Evolutionary conservation across 495 filamentous ascomycete species (phyloP).

Genomic region (Penicillium argentinense): DNA sequence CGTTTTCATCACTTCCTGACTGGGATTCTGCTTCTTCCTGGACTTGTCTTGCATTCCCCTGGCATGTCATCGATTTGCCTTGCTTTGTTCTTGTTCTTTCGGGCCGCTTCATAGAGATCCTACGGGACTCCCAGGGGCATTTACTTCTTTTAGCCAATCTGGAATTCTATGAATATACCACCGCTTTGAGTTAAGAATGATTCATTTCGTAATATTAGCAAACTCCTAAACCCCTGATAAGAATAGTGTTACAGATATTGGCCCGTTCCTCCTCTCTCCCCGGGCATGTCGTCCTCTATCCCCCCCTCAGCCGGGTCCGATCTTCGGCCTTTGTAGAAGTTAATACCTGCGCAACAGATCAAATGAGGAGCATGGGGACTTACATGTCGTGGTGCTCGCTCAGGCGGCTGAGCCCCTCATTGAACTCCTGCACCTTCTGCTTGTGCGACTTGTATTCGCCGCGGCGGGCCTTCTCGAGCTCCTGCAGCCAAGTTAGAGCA

Average conservation of each 20-base stretch:
- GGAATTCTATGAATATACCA: conserved; percentile 9
- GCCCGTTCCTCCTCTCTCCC: neutral
- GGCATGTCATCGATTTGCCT: conserved; percentile 4
- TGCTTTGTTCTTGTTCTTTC: conserved; percentile 7
- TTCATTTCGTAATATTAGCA: neutral
- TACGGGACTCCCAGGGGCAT: conserved; percentile 21
- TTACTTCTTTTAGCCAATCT: conserved; percentile 8
- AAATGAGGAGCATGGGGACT: conserved; percentile 14
- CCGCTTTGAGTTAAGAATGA: neutral
- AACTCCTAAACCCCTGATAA: too few relatives aligned
- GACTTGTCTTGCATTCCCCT: conserved; percentile 14
- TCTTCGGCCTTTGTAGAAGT: conserved; percentile 58
- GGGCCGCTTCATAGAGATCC: conserved; percentile 23
- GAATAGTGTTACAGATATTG: conserved; percentile 8
- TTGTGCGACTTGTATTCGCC: conserved; percentile 95
- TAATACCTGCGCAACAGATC: neutral
- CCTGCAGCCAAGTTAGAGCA: conserved; percentile 24
- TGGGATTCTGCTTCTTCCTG: neutral
- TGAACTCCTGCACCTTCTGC: conserved; percentile 92
- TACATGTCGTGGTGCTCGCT: conserved; percentile 98
- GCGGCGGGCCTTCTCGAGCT: conserved; percentile 73
- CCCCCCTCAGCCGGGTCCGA: conserved; percentile 64
- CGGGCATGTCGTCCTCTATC: neutral
- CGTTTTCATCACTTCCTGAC: conserved; percentile 5
- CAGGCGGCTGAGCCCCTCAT: conserved; percentile 84